A percentile compares a stretch with the other conserved stretches of the same genome.
Evolutionary conservation across 2,329 filamentous ascomycete species (phyloP).

Genomic region (Kalmusia sp.): DNA sequence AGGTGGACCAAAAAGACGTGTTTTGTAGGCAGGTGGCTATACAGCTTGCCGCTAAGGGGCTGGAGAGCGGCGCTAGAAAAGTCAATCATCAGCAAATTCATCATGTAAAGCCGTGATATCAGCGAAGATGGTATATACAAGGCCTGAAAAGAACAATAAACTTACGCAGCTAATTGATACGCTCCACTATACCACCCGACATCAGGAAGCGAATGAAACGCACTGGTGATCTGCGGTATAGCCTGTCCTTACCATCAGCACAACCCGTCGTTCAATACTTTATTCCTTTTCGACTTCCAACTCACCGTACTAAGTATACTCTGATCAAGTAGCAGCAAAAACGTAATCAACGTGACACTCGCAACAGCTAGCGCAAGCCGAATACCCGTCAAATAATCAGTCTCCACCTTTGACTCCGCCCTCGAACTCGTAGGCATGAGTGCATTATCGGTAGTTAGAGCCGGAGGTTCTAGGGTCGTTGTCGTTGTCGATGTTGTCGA

Average conservation of each 20-base stretch:
- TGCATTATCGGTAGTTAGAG: neutral
- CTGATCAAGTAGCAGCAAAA: constrained; percentile 26
- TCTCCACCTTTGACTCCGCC: neutral
- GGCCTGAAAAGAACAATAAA: neutral
- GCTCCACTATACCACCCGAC: constrained; percentile 24
- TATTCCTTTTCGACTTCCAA: too few species aligned
- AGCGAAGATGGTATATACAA: neutral
- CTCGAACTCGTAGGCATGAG: neutral
- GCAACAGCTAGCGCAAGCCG: constrained; percentile 13
- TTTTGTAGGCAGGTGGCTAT: constrained; percentile 38
- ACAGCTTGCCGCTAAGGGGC: constrained; percentile 29
- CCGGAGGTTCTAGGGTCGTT: neutral
- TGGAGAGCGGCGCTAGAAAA: constrained; percentile 19
- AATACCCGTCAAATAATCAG: constrained; percentile 15
- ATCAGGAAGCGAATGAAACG: constrained; percentile 24
- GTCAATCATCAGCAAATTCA: too few species aligned
- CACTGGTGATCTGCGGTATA: constrained; percentile 22
- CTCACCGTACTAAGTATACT: constrained; percentile 28
- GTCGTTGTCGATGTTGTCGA: neutral
- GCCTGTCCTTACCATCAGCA: too few species aligned
- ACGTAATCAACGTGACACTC: constrained; percentile 16
- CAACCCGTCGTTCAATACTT: too few species aligned
- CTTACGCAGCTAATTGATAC: constrained; percentile 19
- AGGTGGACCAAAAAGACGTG: constrained; percentile 55
- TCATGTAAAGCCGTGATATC: too few species aligned